Conservation (phyloP, 1,139 yeast genomes). For the Scheffersomyces titani region DNA sequence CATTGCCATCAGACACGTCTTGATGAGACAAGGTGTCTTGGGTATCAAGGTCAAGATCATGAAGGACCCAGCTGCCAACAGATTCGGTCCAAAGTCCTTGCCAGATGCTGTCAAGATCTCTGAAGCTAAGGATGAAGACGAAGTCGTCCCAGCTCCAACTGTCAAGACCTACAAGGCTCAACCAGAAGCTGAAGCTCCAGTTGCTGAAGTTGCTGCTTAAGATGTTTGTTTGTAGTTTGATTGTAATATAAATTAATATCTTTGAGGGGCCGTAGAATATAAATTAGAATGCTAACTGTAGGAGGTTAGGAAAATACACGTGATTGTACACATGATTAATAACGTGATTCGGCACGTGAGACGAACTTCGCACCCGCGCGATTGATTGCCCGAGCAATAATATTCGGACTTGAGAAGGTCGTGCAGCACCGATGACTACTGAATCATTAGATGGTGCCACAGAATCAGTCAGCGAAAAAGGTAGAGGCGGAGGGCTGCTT, state of each 20-base stretch:
- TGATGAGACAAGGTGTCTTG: slow-evolving; percentile 99
- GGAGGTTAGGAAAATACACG: neutral
- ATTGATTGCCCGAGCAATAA: neutral
- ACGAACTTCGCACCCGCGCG: neutral
- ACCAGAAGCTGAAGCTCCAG: slow-evolving; percentile 29
- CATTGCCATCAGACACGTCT: slow-evolving; percentile 98
- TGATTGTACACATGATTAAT: neutral
- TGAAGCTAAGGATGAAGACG: slow-evolving; percentile 98
- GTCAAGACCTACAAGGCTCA: slow-evolving; percentile 68
- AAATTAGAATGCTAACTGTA: no score
- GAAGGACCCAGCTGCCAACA: slow-evolving; percentile 97
- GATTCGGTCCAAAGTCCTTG: slow-evolving; percentile 85
- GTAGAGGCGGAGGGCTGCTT: neutral
- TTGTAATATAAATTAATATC: neutral
- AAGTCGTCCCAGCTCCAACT: slow-evolving; percentile 74
- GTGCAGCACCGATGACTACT: neutral
- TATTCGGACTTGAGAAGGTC: neutral
- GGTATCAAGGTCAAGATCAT: slow-evolving; percentile 99
- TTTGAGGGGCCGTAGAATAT: neutral
- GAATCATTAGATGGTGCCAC: neutral
- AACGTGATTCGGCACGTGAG: neutral
- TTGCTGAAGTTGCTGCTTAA: slow-evolving; percentile 35
- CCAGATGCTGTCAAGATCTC: slow-evolving; percentile 96
- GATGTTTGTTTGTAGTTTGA: slow-evolving; percentile 6
- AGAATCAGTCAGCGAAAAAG: neutral